These are phyloP conservation scores for Mikania micrantha DNA, from an alignment of 129 eudicot genomes.

Conservation along the genomic window DNA sequence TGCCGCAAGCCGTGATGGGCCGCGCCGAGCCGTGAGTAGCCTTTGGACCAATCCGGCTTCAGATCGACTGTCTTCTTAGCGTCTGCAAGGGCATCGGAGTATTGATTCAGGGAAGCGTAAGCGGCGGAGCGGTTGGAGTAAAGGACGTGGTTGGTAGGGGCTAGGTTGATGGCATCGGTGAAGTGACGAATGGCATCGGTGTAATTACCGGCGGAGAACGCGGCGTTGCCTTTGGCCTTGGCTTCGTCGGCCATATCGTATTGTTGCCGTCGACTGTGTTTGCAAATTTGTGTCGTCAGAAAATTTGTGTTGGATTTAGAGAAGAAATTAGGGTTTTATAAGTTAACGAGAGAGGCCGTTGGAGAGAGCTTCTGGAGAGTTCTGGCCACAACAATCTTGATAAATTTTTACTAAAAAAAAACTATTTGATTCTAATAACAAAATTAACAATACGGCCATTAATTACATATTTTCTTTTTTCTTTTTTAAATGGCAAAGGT, in stretches of 20 bases:
- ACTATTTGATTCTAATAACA: no score
- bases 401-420: no score
- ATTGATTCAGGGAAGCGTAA: constrained; percentile 68
- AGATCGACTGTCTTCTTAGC: constrained; percentile 82
- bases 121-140: constrained; percentile 97
- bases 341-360: not conserved
- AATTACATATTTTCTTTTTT: no score
- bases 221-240: constrained; percentile 94
- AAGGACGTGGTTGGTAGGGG: constrained; percentile 89
- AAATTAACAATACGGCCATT: no score
- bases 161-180: constrained; percentile 67
- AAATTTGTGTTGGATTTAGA: not conserved
- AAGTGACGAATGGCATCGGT: constrained; percentile 71
- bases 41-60: constrained; percentile 87
- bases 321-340: constrained; percentile 17
- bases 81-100: constrained; percentile 57
- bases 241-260: constrained; percentile 79
- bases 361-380: constrained; percentile 8
- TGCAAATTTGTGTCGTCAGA: not conserved
- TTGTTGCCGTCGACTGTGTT: not conserved
- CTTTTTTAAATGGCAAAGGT: no score
- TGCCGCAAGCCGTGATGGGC: constrained; percentile 65
- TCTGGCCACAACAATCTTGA: no score
- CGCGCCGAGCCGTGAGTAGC: constrained; percentile 85
- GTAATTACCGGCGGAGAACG: constrained; percentile 81